Evolutionary conservation across 2,329 filamentous ascomycete species (phyloP), one percentile per base, ranked within the genome.

Genomic region (Cladophialophora exuberans): DNA sequence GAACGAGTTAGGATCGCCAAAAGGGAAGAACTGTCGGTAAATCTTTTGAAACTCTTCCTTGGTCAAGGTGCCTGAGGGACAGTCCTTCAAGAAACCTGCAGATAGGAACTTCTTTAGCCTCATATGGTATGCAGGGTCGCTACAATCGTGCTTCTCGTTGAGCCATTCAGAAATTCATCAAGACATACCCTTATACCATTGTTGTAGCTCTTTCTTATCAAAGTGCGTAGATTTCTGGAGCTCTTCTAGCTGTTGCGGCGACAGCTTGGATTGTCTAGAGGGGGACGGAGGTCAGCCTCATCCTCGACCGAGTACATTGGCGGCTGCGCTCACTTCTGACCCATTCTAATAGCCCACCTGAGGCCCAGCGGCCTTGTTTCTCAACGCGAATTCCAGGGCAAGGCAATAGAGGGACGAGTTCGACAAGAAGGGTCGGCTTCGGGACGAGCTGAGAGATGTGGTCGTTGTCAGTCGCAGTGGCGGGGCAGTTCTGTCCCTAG

Each of bases 31-130:
- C 74, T 97, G 94, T 67, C 94, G 90, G 77, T 99, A 99, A 69
- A 99, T 99, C 79, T 97, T 97, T 76, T 97, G 94, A 74, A 99
- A 99, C 75, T 99, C 94, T 70, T 96, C 88, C 77, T 97, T 99
- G 68, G 90, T 94, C 72, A 99, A 87, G 80, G 91, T 96, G 73
- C 94, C 94, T 36, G 89, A 92, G 3, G 94, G 94, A 76, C 94
- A 99, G 76, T 99, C 94, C 80, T 97, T 97, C 59, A 97, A 82
- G 78, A 99, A 71, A 52, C 56, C 41, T 42, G 60, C 28, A 47
- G 26, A 25, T 30, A 59, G 25, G 22, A 36, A 44, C 41, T 30
- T 45, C 41, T 36, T 60, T 47, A 60, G 51, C 46, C 50, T 45
- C 31, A 3, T n/a, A 20, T 26, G 23, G 30, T 13, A 23, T 47